Base-by-base conservation (phyloP, 2,329 filamentous ascomycete species). In the Hypoxylon sp. region DNA sequence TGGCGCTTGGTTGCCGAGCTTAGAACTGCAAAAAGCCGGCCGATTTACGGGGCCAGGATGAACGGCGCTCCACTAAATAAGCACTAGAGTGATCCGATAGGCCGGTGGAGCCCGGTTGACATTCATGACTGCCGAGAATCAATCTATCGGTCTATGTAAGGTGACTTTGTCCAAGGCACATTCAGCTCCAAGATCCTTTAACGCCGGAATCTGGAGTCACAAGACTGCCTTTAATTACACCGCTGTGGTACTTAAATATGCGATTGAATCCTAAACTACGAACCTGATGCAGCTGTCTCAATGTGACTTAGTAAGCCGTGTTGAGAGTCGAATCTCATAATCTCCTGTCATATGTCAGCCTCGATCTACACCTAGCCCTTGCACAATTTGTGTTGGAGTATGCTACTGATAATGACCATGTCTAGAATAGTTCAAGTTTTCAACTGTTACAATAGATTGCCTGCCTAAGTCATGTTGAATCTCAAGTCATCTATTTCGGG, bases 31-130 rank as follows among this genome's bases (percentile, higher is more conserved):
- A 49, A 38, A 20, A 18, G 11, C 49, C 65, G 57, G 61, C 50
- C 57, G 57, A 65, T 59, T 59, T 53, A 44, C 57, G 57, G 61
- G 42, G 18, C 18, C n/a, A n/a, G 28, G 22, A 18, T 11, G 14
- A 20, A 40, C 44, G 48, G 46, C 33, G 44, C 48, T 50, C 61
- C 65, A 59, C 53, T 56, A 59, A 67, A 65, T 59, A 61, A 67
- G 55, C 61, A 14, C 55, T 51, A 52, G 20, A 36, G 42, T 16
- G 28, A 16, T n/a, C 46, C 26, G 51, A 51, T 42, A 11, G 24
- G n/a, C 52, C 61, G 52, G 53, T 14, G 61, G 62, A 28, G 28
- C 12, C 61, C 57, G 53, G 50, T 51, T 22, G 49, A 26, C 18
- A 14, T 26, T 36, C 40, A 40, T 18, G 36, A n/a, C 18, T 11